phyloP scores from a whole-genome alignment of 306 rosid genomes.

The Echinosophora koreensis region DNA sequence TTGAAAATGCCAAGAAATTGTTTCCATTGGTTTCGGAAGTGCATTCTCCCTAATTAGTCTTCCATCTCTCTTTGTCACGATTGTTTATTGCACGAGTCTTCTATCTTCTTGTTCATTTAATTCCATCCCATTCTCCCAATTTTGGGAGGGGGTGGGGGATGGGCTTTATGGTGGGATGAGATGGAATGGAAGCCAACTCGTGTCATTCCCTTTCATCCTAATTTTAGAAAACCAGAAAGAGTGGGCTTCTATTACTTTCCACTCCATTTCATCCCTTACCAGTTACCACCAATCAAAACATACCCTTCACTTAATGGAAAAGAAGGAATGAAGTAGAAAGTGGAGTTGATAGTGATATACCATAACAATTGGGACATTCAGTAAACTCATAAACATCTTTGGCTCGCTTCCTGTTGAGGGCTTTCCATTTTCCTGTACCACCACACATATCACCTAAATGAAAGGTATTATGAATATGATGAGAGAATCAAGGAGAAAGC shows the following conservation, averaged over 20 bases:
- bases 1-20: no score
- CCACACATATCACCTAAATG: constrained; percentile 97
- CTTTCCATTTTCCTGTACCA: constrained; percentile 99
- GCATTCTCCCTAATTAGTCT: no score
- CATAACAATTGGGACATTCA: constrained; percentile 97
- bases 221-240: background rate
- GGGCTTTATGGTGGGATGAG: background rate
- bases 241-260: no score
- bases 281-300: no score
- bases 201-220: background rate
- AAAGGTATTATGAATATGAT: constrained; percentile 27
- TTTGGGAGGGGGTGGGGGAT: no score
- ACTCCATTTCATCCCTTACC: background rate
- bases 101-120: no score
- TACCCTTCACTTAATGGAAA: no score
- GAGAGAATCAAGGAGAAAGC: no score
- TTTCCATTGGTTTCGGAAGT: no score
- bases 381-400: constrained; percentile 93
- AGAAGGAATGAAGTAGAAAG: background rate
- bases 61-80: no score
- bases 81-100: no score
- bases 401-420: constrained; percentile 92
- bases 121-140: background rate
- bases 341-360: constrained; percentile 51
- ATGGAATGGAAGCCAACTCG: background rate